Evolutionary conservation across 805 yeast genomes (phyloP).

Genomic region (Metschnikowia matae): DNA sequence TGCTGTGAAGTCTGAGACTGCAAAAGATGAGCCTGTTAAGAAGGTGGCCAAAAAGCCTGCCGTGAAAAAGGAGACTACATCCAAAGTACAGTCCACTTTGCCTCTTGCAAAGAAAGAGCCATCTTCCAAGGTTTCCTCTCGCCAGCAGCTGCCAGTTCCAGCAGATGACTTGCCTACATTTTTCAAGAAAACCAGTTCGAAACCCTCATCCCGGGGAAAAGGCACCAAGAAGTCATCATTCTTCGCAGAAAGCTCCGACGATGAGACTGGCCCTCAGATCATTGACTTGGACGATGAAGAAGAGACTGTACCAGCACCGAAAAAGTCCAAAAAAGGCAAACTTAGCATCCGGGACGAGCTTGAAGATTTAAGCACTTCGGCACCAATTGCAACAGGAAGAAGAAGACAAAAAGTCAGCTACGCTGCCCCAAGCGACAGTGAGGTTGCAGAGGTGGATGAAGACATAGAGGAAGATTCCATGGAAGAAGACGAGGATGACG

Average conservation of each 20-base stretch:
- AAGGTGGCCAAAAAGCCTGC: slow-evolving; percentile 10
- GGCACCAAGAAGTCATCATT: slow-evolving; percentile 9
- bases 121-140: neutral
- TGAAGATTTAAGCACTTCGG: slow-evolving; percentile 11
- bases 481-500: slow-evolving; percentile 9
- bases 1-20: slow-evolving; percentile 14
- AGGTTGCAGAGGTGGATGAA: slow-evolving; percentile 3
- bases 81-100: slow-evolving; percentile 9
- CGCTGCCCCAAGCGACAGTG: slow-evolving; percentile 12
- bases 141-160: slow-evolving; percentile 3
- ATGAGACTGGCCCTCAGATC: slow-evolving; percentile 8
- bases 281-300: slow-evolving; percentile 8
- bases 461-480: neutral
- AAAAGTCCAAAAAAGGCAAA: slow-evolving; percentile 4
- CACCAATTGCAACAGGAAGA: slow-evolving; percentile 11
- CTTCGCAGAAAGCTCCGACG: slow-evolving; percentile 15
- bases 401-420: slow-evolving; percentile 13
- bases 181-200: slow-evolving; percentile 9
- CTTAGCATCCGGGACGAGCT: slow-evolving; percentile 15
- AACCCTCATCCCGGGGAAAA: neutral
- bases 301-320: neutral
- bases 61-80: neutral
- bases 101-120: slow-evolving; percentile 8
- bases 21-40: slow-evolving; percentile 5
- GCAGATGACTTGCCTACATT: slow-evolving; percentile 15